Evolutionary conservation across 2,329 filamentous ascomycete species (phyloP).

Genomic region (Geosmithia morbida): DNA sequence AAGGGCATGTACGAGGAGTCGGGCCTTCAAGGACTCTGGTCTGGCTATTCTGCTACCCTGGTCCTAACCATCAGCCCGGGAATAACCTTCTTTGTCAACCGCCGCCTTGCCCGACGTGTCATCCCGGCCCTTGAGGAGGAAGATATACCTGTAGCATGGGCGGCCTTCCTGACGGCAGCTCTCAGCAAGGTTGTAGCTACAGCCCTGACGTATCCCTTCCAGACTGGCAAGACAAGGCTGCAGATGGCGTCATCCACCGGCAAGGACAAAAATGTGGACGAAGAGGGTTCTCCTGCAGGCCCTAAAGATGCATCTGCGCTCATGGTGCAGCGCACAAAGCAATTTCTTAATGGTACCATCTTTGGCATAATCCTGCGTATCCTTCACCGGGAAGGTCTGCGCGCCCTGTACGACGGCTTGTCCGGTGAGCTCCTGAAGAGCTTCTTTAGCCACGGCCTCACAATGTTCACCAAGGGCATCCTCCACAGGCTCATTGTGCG

Average conservation of each 20-base stretch:
- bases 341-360: constrained; percentile 31
- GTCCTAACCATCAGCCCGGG: constrained; percentile 75
- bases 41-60: constrained; percentile 69
- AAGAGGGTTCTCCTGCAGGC: constrained; percentile 1
- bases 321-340: constrained; percentile 5
- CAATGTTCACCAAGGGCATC: constrained; percentile 73
- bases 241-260: constrained; percentile 37
- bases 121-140: constrained; percentile 32
- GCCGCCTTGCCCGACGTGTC: constrained; percentile 47
- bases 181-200: constrained; percentile 67
- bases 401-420: constrained; percentile 62
- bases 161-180: constrained; percentile 45
- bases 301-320: constrained; percentile 2
- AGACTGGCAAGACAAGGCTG: constrained; percentile 66
- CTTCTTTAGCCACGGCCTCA: constrained; percentile 74
- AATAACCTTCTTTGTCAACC: constrained; percentile 74
- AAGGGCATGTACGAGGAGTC: constrained; percentile 51
- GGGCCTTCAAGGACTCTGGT: constrained; percentile 68
- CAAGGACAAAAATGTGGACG: background rate
- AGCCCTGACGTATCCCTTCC: constrained; percentile 70
- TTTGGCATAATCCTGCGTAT: constrained; percentile 48
- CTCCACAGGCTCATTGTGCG: constrained; percentile 60
- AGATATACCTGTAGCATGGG: constrained; percentile 21
- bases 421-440: constrained; percentile 65
- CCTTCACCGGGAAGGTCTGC: constrained; percentile 47